phyloP scores from a whole-genome alignment of 768 basidiomycete species.

The Tylopilus intermedius region DNA sequence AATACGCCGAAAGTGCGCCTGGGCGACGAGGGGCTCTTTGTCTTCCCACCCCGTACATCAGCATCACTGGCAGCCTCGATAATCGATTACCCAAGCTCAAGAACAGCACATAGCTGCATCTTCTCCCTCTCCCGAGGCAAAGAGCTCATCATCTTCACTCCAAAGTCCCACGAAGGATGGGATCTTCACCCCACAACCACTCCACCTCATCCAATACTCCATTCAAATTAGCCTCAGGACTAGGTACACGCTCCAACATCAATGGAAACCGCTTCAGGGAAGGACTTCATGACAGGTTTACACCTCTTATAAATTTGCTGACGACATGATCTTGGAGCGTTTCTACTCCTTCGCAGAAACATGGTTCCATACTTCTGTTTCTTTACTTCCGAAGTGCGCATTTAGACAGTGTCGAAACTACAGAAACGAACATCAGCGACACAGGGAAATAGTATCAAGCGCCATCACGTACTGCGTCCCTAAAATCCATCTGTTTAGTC shows the following conservation, averaged over 20 bases:
- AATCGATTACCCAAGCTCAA: too few relatives aligned
- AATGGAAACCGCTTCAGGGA: conserved; percentile 4
- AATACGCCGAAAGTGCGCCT: too few relatives aligned
- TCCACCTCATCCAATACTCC: conserved; percentile 1
- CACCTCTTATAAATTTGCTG: too few relatives aligned
- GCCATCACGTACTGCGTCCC: not conserved
- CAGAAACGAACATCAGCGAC: not conserved
- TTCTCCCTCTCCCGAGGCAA: too few relatives aligned
- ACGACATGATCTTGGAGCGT: not conserved
- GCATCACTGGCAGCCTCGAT: too few relatives aligned
- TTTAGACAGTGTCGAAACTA: conserved; percentile 9
- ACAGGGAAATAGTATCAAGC: not conserved
- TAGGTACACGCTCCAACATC: conserved; percentile 11
- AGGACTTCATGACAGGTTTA: too few relatives aligned
- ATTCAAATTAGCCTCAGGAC: not conserved
- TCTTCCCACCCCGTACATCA: too few relatives aligned
- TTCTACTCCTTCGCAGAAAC: not conserved
- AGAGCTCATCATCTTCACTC: too few relatives aligned
- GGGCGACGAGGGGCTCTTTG: too few relatives aligned
- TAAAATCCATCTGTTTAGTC: conserved; percentile 5
- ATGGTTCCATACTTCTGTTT: conserved; percentile 3
- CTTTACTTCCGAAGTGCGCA: not conserved
- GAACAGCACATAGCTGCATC: too few relatives aligned
- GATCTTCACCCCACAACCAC: too few relatives aligned
- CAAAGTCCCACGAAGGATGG: too few relatives aligned